These are phyloP conservation scores for Salix arbutifolia DNA, from an alignment of 345 rosid species.

Conservation along the genomic window DNA sequence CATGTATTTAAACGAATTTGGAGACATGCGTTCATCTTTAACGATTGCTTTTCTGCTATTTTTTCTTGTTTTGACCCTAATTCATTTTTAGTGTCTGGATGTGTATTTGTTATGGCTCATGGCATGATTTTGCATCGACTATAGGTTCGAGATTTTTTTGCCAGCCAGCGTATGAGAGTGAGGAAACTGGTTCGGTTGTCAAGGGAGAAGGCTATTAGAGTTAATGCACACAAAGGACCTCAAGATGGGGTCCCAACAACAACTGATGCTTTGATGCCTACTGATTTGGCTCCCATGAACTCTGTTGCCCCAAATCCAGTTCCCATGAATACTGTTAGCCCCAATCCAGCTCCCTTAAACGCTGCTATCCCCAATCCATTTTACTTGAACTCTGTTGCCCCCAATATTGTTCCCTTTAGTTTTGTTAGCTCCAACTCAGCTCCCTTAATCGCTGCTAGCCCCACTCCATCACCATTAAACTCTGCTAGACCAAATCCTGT, in stretches of 20 bases:
- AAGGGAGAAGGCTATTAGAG: constrained; percentile 60
- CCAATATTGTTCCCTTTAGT: constrained; percentile 5
- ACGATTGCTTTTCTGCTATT: background rate
- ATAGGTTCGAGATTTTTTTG: constrained; percentile 88
- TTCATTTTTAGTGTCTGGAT: background rate
- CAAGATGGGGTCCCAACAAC: constrained; percentile 26
- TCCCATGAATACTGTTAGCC: background rate
- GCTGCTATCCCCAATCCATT: background rate
- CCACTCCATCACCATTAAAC: constrained; percentile 31
- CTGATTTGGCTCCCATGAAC: constrained; percentile 48
- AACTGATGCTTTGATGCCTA: constrained; percentile 35
- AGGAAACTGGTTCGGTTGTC: constrained; percentile 73
- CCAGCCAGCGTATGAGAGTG: constrained; percentile 78
- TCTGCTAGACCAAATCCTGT: constrained; percentile 29
- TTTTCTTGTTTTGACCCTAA: background rate
- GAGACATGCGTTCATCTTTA: background rate
- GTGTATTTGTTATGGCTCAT: background rate
- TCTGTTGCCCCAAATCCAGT: constrained; percentile 31
- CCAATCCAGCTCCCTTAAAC: constrained; percentile 2
- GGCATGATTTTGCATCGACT: constrained; percentile 11
- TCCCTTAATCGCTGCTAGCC: background rate
- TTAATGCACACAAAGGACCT: constrained; percentile 29
- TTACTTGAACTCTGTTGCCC: background rate
- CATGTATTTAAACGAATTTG: background rate
- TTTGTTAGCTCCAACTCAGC: background rate